Conservation (phyloP, 345 rosid genomes). For the Salix purpurea region DNA sequence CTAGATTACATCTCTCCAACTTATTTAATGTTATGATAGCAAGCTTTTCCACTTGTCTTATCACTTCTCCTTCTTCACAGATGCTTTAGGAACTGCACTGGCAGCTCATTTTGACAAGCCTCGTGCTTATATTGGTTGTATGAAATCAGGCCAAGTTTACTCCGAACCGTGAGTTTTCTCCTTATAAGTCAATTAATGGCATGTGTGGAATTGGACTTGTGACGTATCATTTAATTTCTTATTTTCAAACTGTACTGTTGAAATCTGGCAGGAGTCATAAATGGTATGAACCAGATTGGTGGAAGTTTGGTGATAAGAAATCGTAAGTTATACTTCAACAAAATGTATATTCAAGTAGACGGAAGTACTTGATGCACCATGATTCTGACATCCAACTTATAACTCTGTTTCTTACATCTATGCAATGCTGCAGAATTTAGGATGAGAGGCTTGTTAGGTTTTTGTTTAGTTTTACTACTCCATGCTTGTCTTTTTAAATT, state of each 20-base stretch:
- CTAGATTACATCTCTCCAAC: neutral
- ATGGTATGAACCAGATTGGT: constrained; percentile 89
- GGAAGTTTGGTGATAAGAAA: constrained; percentile 90
- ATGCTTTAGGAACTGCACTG: constrained; percentile 65
- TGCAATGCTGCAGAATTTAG: neutral
- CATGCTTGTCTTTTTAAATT: neutral
- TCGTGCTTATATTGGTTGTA: constrained; percentile 85
- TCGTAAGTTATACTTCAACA: constrained; percentile 39
- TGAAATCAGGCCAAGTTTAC: constrained; percentile 77
- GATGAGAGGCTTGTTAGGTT: neutral
- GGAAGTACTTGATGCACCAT: too few species aligned
- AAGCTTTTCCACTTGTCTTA: too few species aligned
- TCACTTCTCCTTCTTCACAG: constrained; percentile 28
- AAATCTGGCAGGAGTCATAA: constrained; percentile 45
- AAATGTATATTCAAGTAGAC: neutral
- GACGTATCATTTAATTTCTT: neutral
- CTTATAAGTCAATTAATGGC: neutral
- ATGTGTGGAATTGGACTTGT: too few species aligned
- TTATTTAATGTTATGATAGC: too few species aligned
- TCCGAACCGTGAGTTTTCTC: constrained; percentile 61
- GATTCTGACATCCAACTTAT: too few species aligned
- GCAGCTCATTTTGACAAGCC: constrained; percentile 56
- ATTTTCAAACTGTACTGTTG: neutral
- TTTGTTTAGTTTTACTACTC: neutral
- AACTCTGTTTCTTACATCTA: too few species aligned